Base-by-base conservation (phyloP, 2,329 filamentous ascomycete genomes). In the Aspergillus sp. region DNA sequence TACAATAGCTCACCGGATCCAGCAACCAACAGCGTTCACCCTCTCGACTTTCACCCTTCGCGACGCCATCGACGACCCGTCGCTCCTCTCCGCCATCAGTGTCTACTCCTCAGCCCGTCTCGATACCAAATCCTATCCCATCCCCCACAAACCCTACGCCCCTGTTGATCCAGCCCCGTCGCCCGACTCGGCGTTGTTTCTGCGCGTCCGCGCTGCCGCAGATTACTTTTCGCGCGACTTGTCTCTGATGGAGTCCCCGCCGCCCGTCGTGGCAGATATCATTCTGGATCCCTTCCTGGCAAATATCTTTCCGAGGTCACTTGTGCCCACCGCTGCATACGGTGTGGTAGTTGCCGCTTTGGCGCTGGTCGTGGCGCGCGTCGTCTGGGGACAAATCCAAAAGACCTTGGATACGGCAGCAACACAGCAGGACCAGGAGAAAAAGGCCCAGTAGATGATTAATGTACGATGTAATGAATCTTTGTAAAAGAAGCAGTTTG, bases 11-110 rank as follows among this genome's bases (percentile, higher is more conserved):
- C 11, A 38, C 16, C 35, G 16, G 4, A n/a, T 22, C 8, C 1
- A 96, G 92, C 88, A 96, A 86, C 93, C 93, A 42, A 95, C 92
- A 0, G 75, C 81, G 20, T 95, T 96, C 74, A 79, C 76, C 56
- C 76, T 96, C 19, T 78, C 85, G 53, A 83, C 85, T 1, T 84
- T 85, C 67, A 75, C 85, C 32, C 66, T 90, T 13, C 67, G 79
- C 19, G 71, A 80, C 20, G 82, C 90, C 47, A 84, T 88, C 61
- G 76, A 82, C 41, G 81, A 80, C 0, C 79, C 85, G 4, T 74
- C 79, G 9, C 79, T 95, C 24, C 76, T 88, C 56, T 76, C 82
- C 19, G 87, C 88, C 1, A 74, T 95, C 13, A 81, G 80, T 49
- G 68, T 73, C 30, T 90, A 86, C 71, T 82, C 85, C 33, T 73